Base-by-base conservation (phyloP, 306 rosid species). In the Canavalia gladiata region DNA sequence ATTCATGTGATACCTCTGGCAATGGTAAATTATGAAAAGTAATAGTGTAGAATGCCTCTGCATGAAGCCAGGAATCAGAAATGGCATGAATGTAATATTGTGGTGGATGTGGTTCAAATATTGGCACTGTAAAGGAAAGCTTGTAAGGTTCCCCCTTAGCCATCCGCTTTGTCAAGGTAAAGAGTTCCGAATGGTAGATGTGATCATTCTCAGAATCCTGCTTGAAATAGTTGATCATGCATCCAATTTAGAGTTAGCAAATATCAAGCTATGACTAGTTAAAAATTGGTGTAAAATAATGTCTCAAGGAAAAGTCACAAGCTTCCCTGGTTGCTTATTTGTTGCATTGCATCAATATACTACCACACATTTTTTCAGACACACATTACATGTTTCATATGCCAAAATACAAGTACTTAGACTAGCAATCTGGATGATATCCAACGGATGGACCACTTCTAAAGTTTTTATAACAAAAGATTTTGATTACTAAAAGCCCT, bases 51-150 rank as follows among this genome's bases (percentile, higher is more conserved):
- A 95, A 90, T 63, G 97, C 85, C 83, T 95, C 97, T 60, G 99
- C 84, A 42, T 83, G 90, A 90, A 95, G 90, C 99, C 99, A 95
- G 51, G 97, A 95, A 86, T 95, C 99, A 86, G 97, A 95, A 86
- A 95, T 83, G 25, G 99, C 99, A 72, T 86, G 97, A 68, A 95
- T 90, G 70, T 92, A 95, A 80, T 95, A 95, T 74, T 93, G 99
- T 11, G 99, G 99, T 25, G 99, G 99, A 88, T 95, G 99, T 29
- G 99, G 99, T 85, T 95, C 99, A 85, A 95, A 95, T 79, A 95
- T 95, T 10, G 99, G 99, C 80, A 95, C 97, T 7, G 99, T 95
- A 86, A 95, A 95, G 45, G 97, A 88, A 75, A 95, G 99, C 84
- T 87, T 95, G 82, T 90, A 89, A 49, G 99, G 99, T 74, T 93